Conservation (phyloP, 352 stramenopile species). For the Pythium monospermum region DNA sequence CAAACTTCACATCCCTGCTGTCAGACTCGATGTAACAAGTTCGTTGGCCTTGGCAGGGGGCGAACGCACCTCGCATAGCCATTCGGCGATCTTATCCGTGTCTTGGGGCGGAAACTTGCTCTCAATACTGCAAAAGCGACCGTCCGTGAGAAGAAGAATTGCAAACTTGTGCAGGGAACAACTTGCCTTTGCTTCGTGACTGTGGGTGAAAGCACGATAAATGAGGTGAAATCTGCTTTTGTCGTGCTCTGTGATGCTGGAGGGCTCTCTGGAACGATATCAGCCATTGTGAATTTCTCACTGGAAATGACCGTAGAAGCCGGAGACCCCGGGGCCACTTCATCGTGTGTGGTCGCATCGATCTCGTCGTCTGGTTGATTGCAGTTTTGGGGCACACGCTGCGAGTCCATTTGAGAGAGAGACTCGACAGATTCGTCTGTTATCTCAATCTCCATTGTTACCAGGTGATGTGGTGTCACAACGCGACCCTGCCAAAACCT, state of each 20-base stretch:
- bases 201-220: constrained; percentile 3
- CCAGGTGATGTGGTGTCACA: constrained; percentile 27
- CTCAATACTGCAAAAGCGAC: constrained; percentile 10
- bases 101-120: background rate
- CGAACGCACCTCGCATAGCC: constrained; percentile 7
- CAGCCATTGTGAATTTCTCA: background rate
- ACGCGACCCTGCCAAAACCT: constrained; percentile 34
- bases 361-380: constrained; percentile 8
- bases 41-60: background rate
- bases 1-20: background rate
- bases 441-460: constrained; percentile 31
- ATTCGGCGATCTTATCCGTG: background rate
- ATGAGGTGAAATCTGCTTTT: background rate
- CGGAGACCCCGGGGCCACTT: background rate
- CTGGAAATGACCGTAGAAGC: no score
- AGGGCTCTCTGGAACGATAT: background rate
- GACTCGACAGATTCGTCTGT: constrained; percentile 21
- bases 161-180: no score
- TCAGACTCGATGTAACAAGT: background rate
- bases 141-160: no score
- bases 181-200: constrained; percentile 12
- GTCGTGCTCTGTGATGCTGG: background rate
- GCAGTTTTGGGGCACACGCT: background rate
- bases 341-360: background rate
- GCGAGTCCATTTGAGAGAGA: constrained; percentile 9